phyloP scores from a whole-genome alignment of 805 yeast genomes.

The Saccharomycopsis amapae region DNA sequence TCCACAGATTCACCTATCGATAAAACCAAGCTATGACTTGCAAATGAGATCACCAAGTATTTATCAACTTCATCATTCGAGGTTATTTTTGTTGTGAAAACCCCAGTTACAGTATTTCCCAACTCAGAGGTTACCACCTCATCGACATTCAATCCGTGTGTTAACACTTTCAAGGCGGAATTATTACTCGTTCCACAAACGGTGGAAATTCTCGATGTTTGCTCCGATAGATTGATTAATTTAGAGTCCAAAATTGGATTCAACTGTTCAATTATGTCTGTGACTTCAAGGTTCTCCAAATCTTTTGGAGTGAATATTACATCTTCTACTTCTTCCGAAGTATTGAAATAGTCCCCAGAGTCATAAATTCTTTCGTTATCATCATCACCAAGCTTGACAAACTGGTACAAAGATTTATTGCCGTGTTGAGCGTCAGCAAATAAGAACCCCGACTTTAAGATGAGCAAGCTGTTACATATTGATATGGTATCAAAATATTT shows the following conservation, averaged over 20 bases:
- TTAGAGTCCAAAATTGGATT: slow-evolving; percentile 47
- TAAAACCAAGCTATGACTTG: slow-evolving; percentile 63
- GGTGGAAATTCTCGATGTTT: background rate
- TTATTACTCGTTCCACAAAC: slow-evolving; percentile 29
- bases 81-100: slow-evolving; percentile 55
- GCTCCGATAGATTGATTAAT: slow-evolving; percentile 25
- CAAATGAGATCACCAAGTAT: slow-evolving; percentile 57
- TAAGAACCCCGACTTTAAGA: slow-evolving; percentile 70
- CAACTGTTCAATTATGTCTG: slow-evolving; percentile 37
- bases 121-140: slow-evolving; percentile 69
- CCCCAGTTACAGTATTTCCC: slow-evolving; percentile 54
- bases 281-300: slow-evolving; percentile 50
- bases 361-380: slow-evolving; percentile 32
- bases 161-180: slow-evolving; percentile 41
- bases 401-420: slow-evolving; percentile 67
- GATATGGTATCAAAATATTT: slow-evolving; percentile 77
- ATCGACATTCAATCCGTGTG: slow-evolving; percentile 52
- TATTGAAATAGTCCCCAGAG: slow-evolving; percentile 28
- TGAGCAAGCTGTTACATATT: slow-evolving; percentile 43
- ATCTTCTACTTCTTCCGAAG: slow-evolving; percentile 28
- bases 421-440: slow-evolving; percentile 59
- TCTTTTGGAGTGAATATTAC: slow-evolving; percentile 27
- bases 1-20: slow-evolving; percentile 76
- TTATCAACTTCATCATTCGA: slow-evolving; percentile 45
- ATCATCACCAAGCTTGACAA: slow-evolving; percentile 66